These are phyloP conservation scores for Jackrogersella minutella DNA, from an alignment of 495 filamentous ascomycete genomes.

Conservation along the genomic window DNA sequence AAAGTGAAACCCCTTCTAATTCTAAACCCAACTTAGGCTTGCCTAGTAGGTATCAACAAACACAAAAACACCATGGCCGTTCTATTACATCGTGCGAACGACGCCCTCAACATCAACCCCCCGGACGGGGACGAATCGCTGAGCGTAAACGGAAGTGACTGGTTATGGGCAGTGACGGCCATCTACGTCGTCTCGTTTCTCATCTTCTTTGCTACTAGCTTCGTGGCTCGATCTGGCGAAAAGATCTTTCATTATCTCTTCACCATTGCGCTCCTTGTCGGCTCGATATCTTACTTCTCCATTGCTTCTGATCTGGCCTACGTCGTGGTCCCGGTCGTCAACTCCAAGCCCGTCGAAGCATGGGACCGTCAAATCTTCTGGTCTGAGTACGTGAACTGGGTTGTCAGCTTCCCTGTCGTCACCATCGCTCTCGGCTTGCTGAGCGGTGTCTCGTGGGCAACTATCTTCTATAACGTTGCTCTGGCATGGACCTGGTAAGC, in stretches of 20 bases:
- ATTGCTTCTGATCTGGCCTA: slow-evolving; percentile 55
- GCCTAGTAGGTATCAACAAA: slow-evolving; percentile 18
- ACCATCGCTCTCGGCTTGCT: slow-evolving; percentile 54
- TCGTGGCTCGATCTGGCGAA: slow-evolving; percentile 53
- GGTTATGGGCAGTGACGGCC: slow-evolving; percentile 56
- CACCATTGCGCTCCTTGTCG: slow-evolving; percentile 56
- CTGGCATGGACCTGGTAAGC: slow-evolving; percentile 56
- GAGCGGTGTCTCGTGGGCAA: slow-evolving; percentile 56
- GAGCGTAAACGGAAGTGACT: slow-evolving; percentile 56
- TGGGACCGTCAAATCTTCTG: slow-evolving; percentile 58
- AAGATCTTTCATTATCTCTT: slow-evolving; percentile 64
- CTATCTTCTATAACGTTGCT: slow-evolving; percentile 54
- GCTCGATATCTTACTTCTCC: slow-evolving; percentile 57
- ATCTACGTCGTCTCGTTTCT: slow-evolving; percentile 53
- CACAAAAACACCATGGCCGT: slow-evolving; percentile 37
- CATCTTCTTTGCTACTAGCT: slow-evolving; percentile 48
- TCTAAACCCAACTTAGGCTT: slow-evolving; percentile 9
- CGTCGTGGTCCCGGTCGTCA: slow-evolving; percentile 42
- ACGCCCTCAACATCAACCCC: slow-evolving; percentile 55
- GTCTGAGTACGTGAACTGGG: slow-evolving; percentile 60
- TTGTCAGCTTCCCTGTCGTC: slow-evolving; percentile 53
- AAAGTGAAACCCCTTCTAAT: slow-evolving; percentile 10
- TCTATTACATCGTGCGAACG: slow-evolving; percentile 48
- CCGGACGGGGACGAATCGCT: slow-evolving; percentile 50
- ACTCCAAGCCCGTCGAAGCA: slow-evolving; percentile 40